These are phyloP conservation scores for Sporisorium graminicola DNA, from an alignment of 1,284 basidiomycete species.

Conservation along the genomic window DNA sequence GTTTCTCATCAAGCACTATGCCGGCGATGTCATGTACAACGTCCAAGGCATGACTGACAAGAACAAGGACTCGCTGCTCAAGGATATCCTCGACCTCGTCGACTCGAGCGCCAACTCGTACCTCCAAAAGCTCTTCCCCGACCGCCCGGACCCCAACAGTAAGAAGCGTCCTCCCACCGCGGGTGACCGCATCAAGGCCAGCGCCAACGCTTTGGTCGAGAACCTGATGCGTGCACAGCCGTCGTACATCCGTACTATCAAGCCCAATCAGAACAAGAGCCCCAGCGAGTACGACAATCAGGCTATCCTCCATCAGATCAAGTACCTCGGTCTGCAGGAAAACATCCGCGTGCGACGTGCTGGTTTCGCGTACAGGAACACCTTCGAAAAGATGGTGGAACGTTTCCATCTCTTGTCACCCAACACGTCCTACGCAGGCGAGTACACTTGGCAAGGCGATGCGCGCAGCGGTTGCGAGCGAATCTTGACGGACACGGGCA, in stretches of 20 bases:
- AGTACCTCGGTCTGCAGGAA: conserved; percentile 98
- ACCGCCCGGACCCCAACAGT: conserved; percentile 92
- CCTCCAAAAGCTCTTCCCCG: conserved; percentile 89
- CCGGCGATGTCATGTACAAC: conserved; percentile 98
- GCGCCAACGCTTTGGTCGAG: conserved; percentile 91
- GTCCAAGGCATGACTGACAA: conserved; percentile 99
- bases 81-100: conserved; percentile 92
- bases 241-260: conserved; percentile 99
- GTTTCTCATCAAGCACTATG: conserved; percentile 78
- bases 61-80: conserved; percentile 97
- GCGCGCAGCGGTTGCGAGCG: conserved; percentile 90
- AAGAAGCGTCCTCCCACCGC: conserved; percentile 99
- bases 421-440: conserved; percentile 95
- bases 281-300: conserved; percentile 91
- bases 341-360: conserved; percentile 97
- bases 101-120: conserved; percentile 74
- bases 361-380: conserved; percentile 96
- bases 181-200: conserved; percentile 94
- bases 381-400: conserved; percentile 95
- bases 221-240: conserved; percentile 96
- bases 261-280: conserved; percentile 97
- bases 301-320: conserved; percentile 97
- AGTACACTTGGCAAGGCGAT: conserved; percentile 97
- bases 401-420: conserved; percentile 94
- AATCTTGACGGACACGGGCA: conserved; percentile 94